Base-by-base conservation (phyloP, 768 basidiomycete genomes). In the Psilocybe sp. region DNA sequence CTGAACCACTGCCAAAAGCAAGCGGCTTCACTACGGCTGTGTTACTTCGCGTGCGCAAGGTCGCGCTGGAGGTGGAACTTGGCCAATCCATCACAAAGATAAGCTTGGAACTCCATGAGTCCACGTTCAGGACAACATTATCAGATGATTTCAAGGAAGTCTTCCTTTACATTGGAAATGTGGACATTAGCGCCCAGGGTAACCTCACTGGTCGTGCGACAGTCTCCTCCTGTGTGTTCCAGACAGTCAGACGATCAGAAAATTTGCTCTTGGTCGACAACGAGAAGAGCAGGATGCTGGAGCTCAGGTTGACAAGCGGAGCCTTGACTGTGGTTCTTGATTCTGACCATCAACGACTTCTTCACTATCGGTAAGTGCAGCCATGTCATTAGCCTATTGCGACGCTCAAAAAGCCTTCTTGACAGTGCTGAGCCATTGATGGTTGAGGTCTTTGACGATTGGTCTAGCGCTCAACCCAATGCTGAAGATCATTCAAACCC, bases 1-100 rank as follows among this genome's bases (percentile, higher is more conserved):
- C 20, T 15, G 49, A 50, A 13, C 38, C 16, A 16, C 10, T 38
- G 20, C 49, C 37, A 37, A 14, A 45, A 47, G 44, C 64, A 50
- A 75, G 75, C 55, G 74, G 73, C 9, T 71, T 92, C 44, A 81
- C 75, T 3, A 89, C 84, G 6, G 69, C 77, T 1, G 63, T 91
- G 19, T 71, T 94, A 12, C 59, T 93, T 47, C 84, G 88, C 32
- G 73, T 94, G 41, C 82, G 91, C 16, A 78, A 77, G 42, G 81
- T 94, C 47, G 78, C 79, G 31, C 70, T 97, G 35, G 81, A 85
- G 42, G 79, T 89, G 5, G 90, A 97, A 61, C 79, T 98, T 20
- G 92, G 92, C 7, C 88, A 90, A 60, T 88, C 89, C 1, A 94
- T 98, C 57, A 85, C 86, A 49, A 76, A 74, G 23, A 71, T 89